Conservation (phyloP, 768 basidiomycete species). For the Cytidiella melzeri region DNA sequence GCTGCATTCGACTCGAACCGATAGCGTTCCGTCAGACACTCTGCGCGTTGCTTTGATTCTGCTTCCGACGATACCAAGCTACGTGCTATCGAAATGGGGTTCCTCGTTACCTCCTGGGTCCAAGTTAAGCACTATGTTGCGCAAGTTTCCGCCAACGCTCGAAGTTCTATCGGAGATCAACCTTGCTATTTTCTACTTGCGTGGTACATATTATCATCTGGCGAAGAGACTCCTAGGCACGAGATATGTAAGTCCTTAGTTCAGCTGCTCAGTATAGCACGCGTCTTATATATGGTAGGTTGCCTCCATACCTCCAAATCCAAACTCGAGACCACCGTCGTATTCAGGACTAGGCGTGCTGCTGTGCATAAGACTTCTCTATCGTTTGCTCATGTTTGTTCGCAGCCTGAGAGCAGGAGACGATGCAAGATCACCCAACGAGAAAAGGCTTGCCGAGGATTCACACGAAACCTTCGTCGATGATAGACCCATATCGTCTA, state of each 20-base stretch:
- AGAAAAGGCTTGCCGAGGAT: constrained; percentile 28
- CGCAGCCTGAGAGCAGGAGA: constrained; percentile 25
- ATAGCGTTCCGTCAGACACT: constrained; percentile 38
- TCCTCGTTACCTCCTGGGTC: constrained; percentile 29
- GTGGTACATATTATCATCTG: constrained; percentile 74
- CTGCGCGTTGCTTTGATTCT: constrained; percentile 52
- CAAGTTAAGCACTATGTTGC: constrained; percentile 26
- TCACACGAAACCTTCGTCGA: constrained; percentile 46
- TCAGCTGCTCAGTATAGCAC: not conserved
- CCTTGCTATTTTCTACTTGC: constrained; percentile 74
- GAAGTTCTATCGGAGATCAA: constrained; percentile 64
- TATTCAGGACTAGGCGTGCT: constrained; percentile 82
- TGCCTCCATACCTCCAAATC: constrained; percentile 67
- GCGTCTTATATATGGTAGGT: constrained; percentile 37
- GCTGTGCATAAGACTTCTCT: constrained; percentile 54
- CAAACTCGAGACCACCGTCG: constrained; percentile 70
- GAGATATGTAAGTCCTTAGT: constrained; percentile 47
- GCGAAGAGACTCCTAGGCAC: constrained; percentile 61
- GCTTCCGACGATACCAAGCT: constrained; percentile 60
- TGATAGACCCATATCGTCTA: constrained; percentile 49
- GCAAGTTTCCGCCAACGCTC: constrained; percentile 41
- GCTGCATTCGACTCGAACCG: constrained; percentile 48
- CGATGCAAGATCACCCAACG: constrained; percentile 26
- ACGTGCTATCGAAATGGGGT: constrained; percentile 49
- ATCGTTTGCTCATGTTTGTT: constrained; percentile 50